These are phyloP conservation scores for Betula pendula DNA, from an alignment of 306 rosid genomes.

Conservation along the genomic window DNA sequence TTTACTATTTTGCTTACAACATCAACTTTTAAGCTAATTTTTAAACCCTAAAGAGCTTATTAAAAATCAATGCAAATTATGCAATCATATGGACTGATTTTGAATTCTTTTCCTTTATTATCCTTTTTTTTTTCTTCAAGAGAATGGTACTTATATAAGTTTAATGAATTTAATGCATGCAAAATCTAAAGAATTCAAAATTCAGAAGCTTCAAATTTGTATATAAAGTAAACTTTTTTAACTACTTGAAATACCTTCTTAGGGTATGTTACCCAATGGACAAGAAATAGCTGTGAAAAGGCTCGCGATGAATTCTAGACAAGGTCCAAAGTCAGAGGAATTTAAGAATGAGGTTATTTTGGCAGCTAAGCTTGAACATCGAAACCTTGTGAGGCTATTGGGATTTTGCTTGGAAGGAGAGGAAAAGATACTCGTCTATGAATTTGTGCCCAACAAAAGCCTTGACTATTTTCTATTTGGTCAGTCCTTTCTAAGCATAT, in stretches of 20 bases:
- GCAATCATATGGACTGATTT: too few species aligned
- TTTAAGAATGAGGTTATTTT: constrained; percentile 39
- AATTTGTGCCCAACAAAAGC: constrained; percentile 41
- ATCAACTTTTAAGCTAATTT: too few species aligned
- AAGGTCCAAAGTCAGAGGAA: constrained; percentile 18
- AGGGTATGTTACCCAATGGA: neutral
- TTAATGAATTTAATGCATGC: too few species aligned
- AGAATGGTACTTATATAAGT: too few species aligned
- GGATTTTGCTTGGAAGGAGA: constrained; percentile 34
- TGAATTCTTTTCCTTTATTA: too few species aligned
- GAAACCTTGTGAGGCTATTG: constrained; percentile 21
- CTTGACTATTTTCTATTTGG: constrained; percentile 30
- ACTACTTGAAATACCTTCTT: neutral
- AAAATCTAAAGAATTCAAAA: too few species aligned
- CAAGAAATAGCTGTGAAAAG: constrained; percentile 40
- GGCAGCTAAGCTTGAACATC: constrained; percentile 34
- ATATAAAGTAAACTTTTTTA: too few species aligned
- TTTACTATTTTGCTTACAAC: too few species aligned
- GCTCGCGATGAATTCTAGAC: constrained; percentile 25
- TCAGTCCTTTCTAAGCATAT: neutral
- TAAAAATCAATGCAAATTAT: too few species aligned
- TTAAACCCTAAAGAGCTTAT: too few species aligned
- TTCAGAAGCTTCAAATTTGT: too few species aligned
- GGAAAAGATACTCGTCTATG: constrained; percentile 45
- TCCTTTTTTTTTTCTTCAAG: too few species aligned